Conservation (phyloP, 129 eudicot species). For the Glebionis coronaria region DNA sequence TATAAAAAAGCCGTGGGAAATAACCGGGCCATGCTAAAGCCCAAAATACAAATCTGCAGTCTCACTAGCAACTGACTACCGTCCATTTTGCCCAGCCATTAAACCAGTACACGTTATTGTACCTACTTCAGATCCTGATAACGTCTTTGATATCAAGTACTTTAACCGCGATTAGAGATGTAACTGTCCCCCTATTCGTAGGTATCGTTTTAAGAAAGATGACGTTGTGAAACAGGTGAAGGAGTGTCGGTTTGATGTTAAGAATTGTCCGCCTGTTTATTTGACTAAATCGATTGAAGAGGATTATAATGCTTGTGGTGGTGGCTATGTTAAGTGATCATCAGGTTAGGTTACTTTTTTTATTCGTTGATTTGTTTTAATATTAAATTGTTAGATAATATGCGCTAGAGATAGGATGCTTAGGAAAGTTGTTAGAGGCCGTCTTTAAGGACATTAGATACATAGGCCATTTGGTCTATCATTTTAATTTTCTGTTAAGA, state of each 20-base stretch:
- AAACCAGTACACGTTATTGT: constrained; percentile 54
- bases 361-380: too few species aligned
- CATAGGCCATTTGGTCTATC: too few species aligned
- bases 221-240: constrained; percentile 69
- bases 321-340: constrained; percentile 42
- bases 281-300: constrained; percentile 48
- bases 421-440: too few species aligned
- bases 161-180: constrained; percentile 86
- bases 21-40: constrained; percentile 70
- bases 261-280: constrained; percentile 76
- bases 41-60: constrained; percentile 70
- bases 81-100: constrained; percentile 83
- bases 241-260: constrained; percentile 50
- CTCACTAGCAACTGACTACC: constrained; percentile 79
- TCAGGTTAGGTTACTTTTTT: constrained; percentile 31
- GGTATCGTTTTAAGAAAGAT: constrained; percentile 71
- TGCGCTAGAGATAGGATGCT: too few species aligned
- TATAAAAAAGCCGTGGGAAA: constrained; percentile 91
- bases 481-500: too few species aligned
- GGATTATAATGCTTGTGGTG: constrained; percentile 50
- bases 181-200: constrained; percentile 80
- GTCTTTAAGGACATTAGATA: too few species aligned
- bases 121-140: constrained; percentile 74
- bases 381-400: too few species aligned
- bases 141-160: constrained; percentile 88